Evolutionary conservation across 2,329 filamentous ascomycete species (phyloP).

Genomic region (Epichloe brachyelytri): DNA sequence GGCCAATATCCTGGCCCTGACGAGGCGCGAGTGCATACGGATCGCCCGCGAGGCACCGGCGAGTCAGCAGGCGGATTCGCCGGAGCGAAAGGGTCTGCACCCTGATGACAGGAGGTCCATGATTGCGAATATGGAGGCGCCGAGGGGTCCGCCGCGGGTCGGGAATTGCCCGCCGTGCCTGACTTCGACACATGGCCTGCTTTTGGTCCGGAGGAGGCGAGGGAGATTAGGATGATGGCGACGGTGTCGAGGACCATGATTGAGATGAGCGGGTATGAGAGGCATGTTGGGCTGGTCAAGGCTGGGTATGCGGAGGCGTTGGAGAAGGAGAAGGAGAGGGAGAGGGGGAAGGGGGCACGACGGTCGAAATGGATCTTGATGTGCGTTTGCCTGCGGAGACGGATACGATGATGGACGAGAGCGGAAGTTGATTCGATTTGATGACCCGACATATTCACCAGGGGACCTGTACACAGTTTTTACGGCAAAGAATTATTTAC

Average conservation of each 20-base stretch:
- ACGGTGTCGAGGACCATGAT: constrained; percentile 9
- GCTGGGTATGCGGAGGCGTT: constrained; percentile 12
- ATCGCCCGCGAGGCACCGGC: constrained; percentile 8
- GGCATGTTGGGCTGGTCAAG: constrained; percentile 8
- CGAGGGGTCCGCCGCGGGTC: neutral
- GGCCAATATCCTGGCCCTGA: constrained; percentile 18
- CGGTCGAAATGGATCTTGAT: neutral
- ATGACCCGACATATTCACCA: neutral
- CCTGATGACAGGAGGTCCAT: constrained; percentile 11
- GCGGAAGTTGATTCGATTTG: too few relatives aligned
- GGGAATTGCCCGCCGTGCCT: neutral
- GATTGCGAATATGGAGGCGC: constrained; percentile 18
- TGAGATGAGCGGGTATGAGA: constrained; percentile 14
- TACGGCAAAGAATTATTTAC: constrained; percentile 11
- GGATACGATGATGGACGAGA: neutral
- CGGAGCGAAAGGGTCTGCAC: neutral
- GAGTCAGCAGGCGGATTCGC: neutral
- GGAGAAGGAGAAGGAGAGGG: constrained; percentile 10
- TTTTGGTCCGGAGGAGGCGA: constrained; percentile 10
- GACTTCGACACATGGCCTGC: constrained; percentile 1
- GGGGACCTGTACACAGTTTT: neutral
- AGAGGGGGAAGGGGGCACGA: neutral
- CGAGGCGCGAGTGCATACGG: constrained; percentile 20
- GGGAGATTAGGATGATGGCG: constrained; percentile 11
- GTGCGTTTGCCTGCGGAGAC: neutral